Evolutionary conservation across 176 grass and related monocot species (phyloP), one percentile per base, ranked within the genome.

Genomic region (Hordeum marinum): DNA sequence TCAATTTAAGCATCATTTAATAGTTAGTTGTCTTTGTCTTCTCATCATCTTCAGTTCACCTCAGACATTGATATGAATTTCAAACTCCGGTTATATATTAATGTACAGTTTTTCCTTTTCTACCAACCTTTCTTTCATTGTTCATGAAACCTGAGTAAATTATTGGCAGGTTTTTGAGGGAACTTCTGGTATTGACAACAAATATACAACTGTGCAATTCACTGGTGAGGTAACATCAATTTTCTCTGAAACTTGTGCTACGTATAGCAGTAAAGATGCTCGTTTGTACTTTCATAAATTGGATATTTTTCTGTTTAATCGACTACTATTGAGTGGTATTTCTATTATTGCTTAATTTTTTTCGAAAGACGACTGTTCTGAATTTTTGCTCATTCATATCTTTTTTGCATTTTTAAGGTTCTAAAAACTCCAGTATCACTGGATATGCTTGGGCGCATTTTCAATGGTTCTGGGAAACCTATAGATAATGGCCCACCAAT

Each of bases 161-260:
- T 14, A 75, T 79, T 84, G 24, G 32, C 76, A 94, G 87, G 93
- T 94, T 64, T 94, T 92, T 58, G 90, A 94, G 75, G 90, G 90
- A 74, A 92, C 93, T 84, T 95, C 90, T 55, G 93, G 88, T 84
- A 95, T 92, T 75, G 93, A 95, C 63, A 92, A 86, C 75, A 95
- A 95, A 84, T 95, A 88, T 78, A 95, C 93, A 72, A 92, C 90
- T 43, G 93, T 95, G 34, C 90, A 95, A 29, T 95, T 95, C 82
- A 95, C 93, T 7, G 90, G 93, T 63, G 88, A 95, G 88, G 90
- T 92, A 61, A 84, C 42, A 65, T 63, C 18, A 1, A 75, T 54
- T 62, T 84, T 8, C 71, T 20, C 59, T 34, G 58, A 31, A 45
- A 64, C 55, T 52, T 76, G 41, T 46, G 41, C 20, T 76, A n/a